Base-by-base conservation (phyloP, 768 basidiomycete genomes). In the Calocera viscosa region DNA sequence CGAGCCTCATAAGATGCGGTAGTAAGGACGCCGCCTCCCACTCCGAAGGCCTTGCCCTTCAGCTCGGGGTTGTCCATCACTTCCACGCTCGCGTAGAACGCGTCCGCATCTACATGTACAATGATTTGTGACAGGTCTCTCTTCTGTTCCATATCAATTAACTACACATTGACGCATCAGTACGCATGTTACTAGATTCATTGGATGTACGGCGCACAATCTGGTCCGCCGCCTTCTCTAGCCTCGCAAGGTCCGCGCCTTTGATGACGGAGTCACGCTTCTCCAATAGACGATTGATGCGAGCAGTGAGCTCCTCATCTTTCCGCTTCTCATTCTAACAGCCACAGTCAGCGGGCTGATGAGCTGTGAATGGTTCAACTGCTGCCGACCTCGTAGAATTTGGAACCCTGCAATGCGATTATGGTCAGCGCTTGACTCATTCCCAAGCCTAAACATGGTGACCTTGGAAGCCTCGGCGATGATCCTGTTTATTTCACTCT, bases 81-180 rank as follows among this genome's bases (percentile, higher is more conserved):
- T 63, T 93, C 91, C 0, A 91, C 90, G 63, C 82, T 89, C 12
- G 90, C 89, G 70, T 83, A 94, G 77, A 95, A 96, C 2, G 92
- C 91, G 74, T 97, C 95, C 85, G 94, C 93, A 73, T 99, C 96
- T 33, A 96, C 86, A 73, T 98, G 94, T 3, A 97, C 90, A 68
- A 99, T 90, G 22, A 78, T 82, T 75, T 94, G 90, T 1, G 83
- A 82, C 32, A 97, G 77, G 74, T 97, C 93, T 53, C 94, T 79
- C 64, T 83, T 80, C 1, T 80, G 76, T 74, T 95, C 92, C 2
- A 95, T 79, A 68, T 89, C 85, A 22, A 78, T 76, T 2, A 94
- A 70, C 75, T 77, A 63, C 19, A 32, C 28, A 64, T 67, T 17
- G 19, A 17, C 3, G 33, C 24, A 28, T 60, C 53, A 60, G 26